Evolutionary conservation across 306 rosid genomes (phyloP).

Genomic region (Canavalia gladiata): DNA sequence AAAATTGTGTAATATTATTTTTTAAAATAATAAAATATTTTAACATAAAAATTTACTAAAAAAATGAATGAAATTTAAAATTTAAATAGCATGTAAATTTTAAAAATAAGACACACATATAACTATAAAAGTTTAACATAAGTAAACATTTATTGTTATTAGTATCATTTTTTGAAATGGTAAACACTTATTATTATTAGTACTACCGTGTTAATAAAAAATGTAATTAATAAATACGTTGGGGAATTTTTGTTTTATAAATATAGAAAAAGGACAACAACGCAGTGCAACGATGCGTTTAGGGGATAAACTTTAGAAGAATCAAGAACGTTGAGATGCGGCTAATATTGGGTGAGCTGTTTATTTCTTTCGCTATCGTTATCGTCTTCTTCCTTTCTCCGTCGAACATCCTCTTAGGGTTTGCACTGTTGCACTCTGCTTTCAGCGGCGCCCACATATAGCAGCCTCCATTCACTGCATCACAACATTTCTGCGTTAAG

Average conservation of each 20-base stretch:
- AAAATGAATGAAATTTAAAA: too few species aligned
- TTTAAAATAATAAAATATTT: too few species aligned
- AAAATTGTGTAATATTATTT: too few species aligned
- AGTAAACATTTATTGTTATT: too few species aligned
- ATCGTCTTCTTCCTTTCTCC: constrained; percentile 9
- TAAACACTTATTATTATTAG: too few species aligned
- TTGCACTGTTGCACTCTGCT: constrained; percentile 45
- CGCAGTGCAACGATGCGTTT: constrained; percentile 43
- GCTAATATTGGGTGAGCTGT: constrained; percentile 43
- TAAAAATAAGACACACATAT: too few species aligned
- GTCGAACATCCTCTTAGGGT: constrained; percentile 42
- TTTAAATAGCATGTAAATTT: too few species aligned
- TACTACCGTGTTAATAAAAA: too few species aligned
- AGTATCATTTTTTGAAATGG: too few species aligned
- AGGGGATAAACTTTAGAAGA: constrained; percentile 38
- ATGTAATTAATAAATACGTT: background rate
- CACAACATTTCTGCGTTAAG: constrained; percentile 1
- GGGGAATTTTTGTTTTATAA: background rate
- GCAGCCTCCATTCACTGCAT: background rate
- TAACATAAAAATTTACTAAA: too few species aligned
- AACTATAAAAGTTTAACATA: too few species aligned
- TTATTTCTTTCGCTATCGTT: constrained; percentile 24
- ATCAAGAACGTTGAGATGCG: constrained; percentile 49
- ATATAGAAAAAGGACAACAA: background rate
- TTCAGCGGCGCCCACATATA: constrained; percentile 1